Percentiles rank a stretch among this genome's conserved stretches.
Evolutionary conservation across 768 basidiomycete genomes (phyloP).

Genomic region (Hygrophorus russula): DNA sequence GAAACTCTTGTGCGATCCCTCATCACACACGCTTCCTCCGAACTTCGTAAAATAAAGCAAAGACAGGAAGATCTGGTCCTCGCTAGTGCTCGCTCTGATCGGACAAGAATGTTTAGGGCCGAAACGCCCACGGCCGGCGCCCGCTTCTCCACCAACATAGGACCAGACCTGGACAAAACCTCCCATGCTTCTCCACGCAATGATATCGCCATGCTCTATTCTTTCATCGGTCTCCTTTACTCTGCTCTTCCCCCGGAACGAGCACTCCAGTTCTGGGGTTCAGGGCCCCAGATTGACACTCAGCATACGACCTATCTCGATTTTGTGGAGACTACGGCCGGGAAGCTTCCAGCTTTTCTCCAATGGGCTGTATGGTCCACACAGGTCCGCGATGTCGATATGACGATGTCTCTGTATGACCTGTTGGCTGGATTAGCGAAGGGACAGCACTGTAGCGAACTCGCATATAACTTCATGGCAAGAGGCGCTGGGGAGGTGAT

Average conservation of each 20-base stretch:
- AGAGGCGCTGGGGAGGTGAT: slow-evolving; percentile 63
- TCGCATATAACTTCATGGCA: slow-evolving; percentile 83
- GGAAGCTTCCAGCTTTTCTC: slow-evolving; percentile 63
- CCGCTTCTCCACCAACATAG: slow-evolving; percentile 30
- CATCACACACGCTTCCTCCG: slow-evolving; percentile 69
- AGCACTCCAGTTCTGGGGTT: slow-evolving; percentile 82
- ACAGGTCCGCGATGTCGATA: slow-evolving; percentile 56
- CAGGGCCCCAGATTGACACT: slow-evolving; percentile 33
- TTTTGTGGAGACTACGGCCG: slow-evolving; percentile 45
- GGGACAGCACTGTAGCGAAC: slow-evolving; percentile 76
- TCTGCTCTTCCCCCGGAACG: slow-evolving; percentile 60
- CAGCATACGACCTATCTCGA: slow-evolving; percentile 43
- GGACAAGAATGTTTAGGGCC: slow-evolving; percentile 27
- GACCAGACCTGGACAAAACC: slow-evolving; percentile 28
- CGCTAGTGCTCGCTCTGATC: slow-evolving; percentile 53
- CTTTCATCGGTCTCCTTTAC: slow-evolving; percentile 76
- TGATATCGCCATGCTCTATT: slow-evolving; percentile 77
- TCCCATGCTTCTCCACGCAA: slow-evolving; percentile 44
- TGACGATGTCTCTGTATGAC: slow-evolving; percentile 76
- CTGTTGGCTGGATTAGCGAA: slow-evolving; percentile 81
- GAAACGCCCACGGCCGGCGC: slow-evolving; percentile 25
- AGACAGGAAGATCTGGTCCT: slow-evolving; percentile 78
- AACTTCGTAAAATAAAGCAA: slow-evolving; percentile 79
- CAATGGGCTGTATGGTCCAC: slow-evolving; percentile 90
- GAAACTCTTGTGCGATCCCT: slow-evolving; percentile 64